These are phyloP conservation scores for Dillenia suffruticosa DNA, from an alignment of 164 flowering plant genomes.

Conservation along the genomic window DNA sequence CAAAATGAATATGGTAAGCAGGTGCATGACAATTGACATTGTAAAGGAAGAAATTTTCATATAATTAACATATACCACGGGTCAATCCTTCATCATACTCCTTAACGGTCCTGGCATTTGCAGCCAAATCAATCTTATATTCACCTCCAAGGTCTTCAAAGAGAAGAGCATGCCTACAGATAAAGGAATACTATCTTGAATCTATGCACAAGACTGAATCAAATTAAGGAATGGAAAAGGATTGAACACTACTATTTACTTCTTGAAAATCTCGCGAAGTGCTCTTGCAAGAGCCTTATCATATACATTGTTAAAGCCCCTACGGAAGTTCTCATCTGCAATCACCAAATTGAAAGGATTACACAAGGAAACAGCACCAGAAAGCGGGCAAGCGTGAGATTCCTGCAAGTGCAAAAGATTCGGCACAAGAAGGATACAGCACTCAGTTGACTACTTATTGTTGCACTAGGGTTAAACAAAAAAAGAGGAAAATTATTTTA, in stretches of 20 bases:
- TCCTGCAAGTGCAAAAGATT: slow-evolving; percentile 49
- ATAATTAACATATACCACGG: slow-evolving; percentile 39
- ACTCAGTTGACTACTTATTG: too few species aligned
- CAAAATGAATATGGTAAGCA: slow-evolving; percentile 10
- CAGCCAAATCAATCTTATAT: slow-evolving; percentile 62
- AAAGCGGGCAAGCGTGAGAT: slow-evolving; percentile 61
- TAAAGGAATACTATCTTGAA: slow-evolving; percentile 3
- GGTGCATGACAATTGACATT: background rate
- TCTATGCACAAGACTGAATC: background rate
- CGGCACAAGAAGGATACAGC: background rate
- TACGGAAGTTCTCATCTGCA: slow-evolving; percentile 82
- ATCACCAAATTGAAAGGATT: slow-evolving; percentile 91
- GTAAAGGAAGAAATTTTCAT: background rate
- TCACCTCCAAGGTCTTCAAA: slow-evolving; percentile 85
- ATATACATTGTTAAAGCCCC: slow-evolving; percentile 86
- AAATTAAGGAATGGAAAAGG: background rate
- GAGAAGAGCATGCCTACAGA: slow-evolving; percentile 62
- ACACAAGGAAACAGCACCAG: slow-evolving; percentile 91
- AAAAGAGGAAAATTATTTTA: too few species aligned
- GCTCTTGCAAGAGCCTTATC: slow-evolving; percentile 72
- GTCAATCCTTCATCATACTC: slow-evolving; percentile 89
- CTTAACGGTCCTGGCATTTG: slow-evolving; percentile 69
- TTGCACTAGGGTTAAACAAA: too few species aligned
- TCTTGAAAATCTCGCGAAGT: slow-evolving; percentile 71
- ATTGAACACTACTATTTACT: slow-evolving; percentile 32